Evolutionary conservation across 2,329 filamentous ascomycete species (phyloP), one percentile per base, ranked within the genome.

Genomic region (Monilinia polystroma): DNA sequence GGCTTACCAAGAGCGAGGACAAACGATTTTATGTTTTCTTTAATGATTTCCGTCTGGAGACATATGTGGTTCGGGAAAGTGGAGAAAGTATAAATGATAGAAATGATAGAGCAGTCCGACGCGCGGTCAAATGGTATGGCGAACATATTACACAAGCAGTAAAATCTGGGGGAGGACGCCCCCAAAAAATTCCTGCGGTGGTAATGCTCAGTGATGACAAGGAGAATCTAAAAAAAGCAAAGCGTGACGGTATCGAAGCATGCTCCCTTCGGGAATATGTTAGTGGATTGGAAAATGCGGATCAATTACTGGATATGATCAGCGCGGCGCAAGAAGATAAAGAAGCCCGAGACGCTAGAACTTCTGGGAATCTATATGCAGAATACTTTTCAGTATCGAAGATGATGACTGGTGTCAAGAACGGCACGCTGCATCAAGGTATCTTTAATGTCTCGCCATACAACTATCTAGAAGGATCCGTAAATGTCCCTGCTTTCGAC

Each of bases 21-120:
- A 99, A 99, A 82, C 88, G 94, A 65, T 98, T 97, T 77, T 97
- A 98, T 76, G 92, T 99, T 63, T 99, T 99, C 78, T 98, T 98
- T 85, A 99, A 99, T 78, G 95, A 99, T 74, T 99, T 99, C 76
- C 87, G 94, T 63, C 82, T 93, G 51, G 96, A 99, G 78, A 99
- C 95, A 0, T 91, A 97, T 75, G 86, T 97, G 58, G 80, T 85
- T 38, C 85, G 95, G 69, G 85, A 88, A 26, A 78, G 84, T 7
- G 89, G 91, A 49, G 95, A 99, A 81, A 90, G 87, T 3, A 95
- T 99, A 79, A 99, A 99, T 77, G 95, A 99, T 77, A 86, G 95
- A 65, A 99, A 99, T 75, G 96, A 99, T 77, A 88, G 93, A 69
- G 93, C 95, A 55, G 92, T 99, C 41, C 85, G 95, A 58, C 86